Percentiles rank a stretch among this genome's conserved stretches.
These are phyloP conservation scores for Phytophthora aleatoria DNA, from an alignment of 352 stramenopile genomes.

Conservation along the genomic window DNA sequence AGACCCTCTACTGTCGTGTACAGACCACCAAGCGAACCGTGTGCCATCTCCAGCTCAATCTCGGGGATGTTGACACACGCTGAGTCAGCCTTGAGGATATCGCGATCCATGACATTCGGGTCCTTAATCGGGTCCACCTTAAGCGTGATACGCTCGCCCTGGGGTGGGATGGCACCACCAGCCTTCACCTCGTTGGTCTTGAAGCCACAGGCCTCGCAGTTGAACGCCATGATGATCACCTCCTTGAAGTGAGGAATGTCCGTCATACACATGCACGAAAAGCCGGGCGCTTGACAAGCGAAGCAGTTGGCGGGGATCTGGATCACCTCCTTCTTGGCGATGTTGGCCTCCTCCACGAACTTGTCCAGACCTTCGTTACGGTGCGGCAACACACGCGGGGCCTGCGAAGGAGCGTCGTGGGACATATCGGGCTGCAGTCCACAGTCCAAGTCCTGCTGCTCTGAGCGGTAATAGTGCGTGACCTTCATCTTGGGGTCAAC, in stretches of 20 bases:
- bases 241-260: conserved; percentile 95
- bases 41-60: conserved; percentile 90
- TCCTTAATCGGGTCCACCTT: conserved; percentile 47
- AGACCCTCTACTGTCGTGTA: conserved; percentile 95
- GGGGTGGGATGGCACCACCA: conserved; percentile 85
- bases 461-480: conserved; percentile 79
- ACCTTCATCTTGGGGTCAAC: conserved; percentile 72
- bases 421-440: conserved; percentile 76
- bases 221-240: conserved; percentile 93
- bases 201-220: conserved; percentile 93
- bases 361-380: conserved; percentile 77
- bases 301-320: conserved; percentile 87
- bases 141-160: conserved; percentile 84
- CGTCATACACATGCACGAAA: conserved; percentile 92
- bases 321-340: conserved; percentile 81
- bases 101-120: conserved; percentile 78
- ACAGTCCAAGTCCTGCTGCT: conserved; percentile 74
- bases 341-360: conserved; percentile 63
- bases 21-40: conserved; percentile 88
- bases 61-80: conserved; percentile 88
- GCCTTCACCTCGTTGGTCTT: conserved; percentile 93
- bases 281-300: conserved; percentile 63
- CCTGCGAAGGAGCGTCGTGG: conserved; percentile 50
- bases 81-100: conserved; percentile 94
- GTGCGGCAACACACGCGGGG: conserved; percentile 52